Conservation (phyloP, 1,284 basidiomycete genomes). For the Marasmius oreades region DNA sequence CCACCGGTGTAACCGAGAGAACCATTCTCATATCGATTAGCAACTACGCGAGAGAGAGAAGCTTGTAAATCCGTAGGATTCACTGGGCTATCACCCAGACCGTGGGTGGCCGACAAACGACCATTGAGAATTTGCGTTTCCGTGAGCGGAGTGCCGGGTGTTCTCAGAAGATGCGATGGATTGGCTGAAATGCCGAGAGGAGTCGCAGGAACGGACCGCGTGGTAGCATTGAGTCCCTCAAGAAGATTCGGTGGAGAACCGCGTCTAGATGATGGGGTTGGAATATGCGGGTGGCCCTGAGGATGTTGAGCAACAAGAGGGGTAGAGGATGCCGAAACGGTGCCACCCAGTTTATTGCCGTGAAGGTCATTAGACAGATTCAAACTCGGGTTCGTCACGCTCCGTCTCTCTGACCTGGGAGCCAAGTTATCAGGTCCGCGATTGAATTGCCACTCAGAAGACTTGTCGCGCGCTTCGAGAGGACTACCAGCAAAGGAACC, state of each 20-base stretch:
- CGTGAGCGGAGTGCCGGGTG: conserved; percentile 65
- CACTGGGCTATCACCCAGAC: conserved; percentile 44
- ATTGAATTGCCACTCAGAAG: conserved; percentile 91
- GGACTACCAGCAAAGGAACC: conserved; percentile 47
- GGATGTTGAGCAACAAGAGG: conserved; percentile 61
- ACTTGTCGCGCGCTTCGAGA: conserved; percentile 62
- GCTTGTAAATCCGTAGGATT: conserved; percentile 59
- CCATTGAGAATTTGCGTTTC: conserved; percentile 58
- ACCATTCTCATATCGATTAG: conserved; percentile 54
- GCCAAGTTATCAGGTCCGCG: conserved; percentile 54
- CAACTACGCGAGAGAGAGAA: conserved; percentile 62
- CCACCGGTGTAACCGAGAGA: conserved; percentile 49
- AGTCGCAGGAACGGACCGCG: conserved; percentile 75
- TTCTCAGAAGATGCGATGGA: conserved; percentile 54
- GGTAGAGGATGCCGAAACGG: conserved; percentile 56
- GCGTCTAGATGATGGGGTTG: conserved; percentile 56
- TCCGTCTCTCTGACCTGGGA: conserved; percentile 58
- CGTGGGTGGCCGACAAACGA: conserved; percentile 52
- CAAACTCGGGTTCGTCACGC: conserved; percentile 70
- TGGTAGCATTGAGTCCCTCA: conserved; percentile 57
- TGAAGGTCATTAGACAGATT: conserved; percentile 52
- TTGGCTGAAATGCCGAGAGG: conserved; percentile 55
- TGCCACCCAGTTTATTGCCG: conserved; percentile 38
- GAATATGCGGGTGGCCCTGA: conserved; percentile 45
- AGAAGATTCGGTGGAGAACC: conserved; percentile 64